Conservation (phyloP, 768 basidiomycete genomes). For the Sutorius australiensis region DNA sequence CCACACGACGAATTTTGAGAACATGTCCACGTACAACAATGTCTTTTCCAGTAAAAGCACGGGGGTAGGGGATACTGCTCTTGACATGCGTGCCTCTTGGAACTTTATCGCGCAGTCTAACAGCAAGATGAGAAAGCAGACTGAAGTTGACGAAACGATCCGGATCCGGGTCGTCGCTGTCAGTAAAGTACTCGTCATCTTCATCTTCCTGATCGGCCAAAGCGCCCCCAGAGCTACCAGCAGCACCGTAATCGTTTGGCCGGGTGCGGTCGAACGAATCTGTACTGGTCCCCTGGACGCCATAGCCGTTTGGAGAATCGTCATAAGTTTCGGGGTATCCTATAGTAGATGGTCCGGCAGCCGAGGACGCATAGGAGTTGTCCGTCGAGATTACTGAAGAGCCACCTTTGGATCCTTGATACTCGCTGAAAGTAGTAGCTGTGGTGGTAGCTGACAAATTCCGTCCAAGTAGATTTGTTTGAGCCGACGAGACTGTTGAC, state of each 20-base stretch:
- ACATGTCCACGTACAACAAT: conserved; percentile 67
- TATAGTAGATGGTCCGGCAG: conserved; percentile 24
- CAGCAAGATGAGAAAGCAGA: conserved; percentile 82
- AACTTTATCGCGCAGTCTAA: conserved; percentile 86
- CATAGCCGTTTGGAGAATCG: conserved; percentile 20
- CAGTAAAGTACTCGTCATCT: conserved; percentile 32
- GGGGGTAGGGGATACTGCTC: conserved; percentile 86
- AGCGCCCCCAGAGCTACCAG: conserved; percentile 17
- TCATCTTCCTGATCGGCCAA: conserved; percentile 27
- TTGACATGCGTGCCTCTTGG: conserved; percentile 85
- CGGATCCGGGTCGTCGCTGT: conserved; percentile 62
- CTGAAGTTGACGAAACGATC: conserved; percentile 85
- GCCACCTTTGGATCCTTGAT: conserved; percentile 14
- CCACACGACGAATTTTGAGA: background rate
- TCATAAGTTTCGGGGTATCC: conserved; percentile 13
- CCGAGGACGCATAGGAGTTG: conserved; percentile 17
- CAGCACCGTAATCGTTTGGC: conserved; percentile 16
- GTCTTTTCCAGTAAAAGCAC: conserved; percentile 92
- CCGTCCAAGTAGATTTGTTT: conserved; percentile 22
- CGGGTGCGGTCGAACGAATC: conserved; percentile 27
- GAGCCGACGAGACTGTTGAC: conserved; percentile 28
- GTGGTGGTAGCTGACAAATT: conserved; percentile 26
- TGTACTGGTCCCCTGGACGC: conserved; percentile 14
- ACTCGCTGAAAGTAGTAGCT: conserved; percentile 21
- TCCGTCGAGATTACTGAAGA: conserved; percentile 14